Conservation (phyloP, 2,329 filamentous ascomycete genomes). For the Fusarium devonianum region DNA sequence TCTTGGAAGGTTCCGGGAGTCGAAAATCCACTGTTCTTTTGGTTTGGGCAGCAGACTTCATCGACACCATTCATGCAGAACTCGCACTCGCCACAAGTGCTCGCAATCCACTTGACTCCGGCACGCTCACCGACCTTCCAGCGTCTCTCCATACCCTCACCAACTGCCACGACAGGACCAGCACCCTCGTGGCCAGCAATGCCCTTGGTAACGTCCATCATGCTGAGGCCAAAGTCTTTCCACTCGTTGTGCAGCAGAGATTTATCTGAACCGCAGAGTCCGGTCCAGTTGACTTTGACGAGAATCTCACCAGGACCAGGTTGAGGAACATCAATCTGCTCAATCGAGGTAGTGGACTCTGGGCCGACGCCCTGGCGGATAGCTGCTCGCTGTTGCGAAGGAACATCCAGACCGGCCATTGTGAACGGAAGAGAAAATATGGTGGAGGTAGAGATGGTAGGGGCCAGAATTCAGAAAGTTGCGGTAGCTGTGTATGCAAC, state of each 20-base stretch:
- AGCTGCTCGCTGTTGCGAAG: slow-evolving; percentile 31
- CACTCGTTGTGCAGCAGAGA: slow-evolving; percentile 38
- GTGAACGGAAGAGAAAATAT: neutral
- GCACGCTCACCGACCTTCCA: slow-evolving; percentile 78
- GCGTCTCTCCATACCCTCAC: slow-evolving; percentile 75
- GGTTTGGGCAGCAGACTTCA: slow-evolving; percentile 79
- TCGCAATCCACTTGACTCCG: slow-evolving; percentile 90
- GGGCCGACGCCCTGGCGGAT: slow-evolving; percentile 32
- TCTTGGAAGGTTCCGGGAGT: slow-evolving; percentile 91
- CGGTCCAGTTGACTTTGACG: slow-evolving; percentile 37
- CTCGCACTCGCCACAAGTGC: slow-evolving; percentile 78
- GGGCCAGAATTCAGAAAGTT: neutral
- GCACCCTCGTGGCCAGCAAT: slow-evolving; percentile 79
- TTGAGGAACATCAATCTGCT: slow-evolving; percentile 27
- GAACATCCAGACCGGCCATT: slow-evolving; percentile 29
- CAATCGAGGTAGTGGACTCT: slow-evolving; percentile 19
- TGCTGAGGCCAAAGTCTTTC: slow-evolving; percentile 32
- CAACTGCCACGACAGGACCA: slow-evolving; percentile 80
- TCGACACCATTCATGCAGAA: slow-evolving; percentile 77
- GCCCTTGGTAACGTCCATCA: slow-evolving; percentile 23
- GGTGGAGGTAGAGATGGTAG: neutral
- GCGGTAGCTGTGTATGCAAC: neutral
- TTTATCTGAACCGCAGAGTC: slow-evolving; percentile 39
- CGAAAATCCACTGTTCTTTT: slow-evolving; percentile 82
- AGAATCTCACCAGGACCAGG: slow-evolving; percentile 35